phyloP scores from a whole-genome alignment of 192 early-diverging fungal species.

The Phycomyces nitens region DNA sequence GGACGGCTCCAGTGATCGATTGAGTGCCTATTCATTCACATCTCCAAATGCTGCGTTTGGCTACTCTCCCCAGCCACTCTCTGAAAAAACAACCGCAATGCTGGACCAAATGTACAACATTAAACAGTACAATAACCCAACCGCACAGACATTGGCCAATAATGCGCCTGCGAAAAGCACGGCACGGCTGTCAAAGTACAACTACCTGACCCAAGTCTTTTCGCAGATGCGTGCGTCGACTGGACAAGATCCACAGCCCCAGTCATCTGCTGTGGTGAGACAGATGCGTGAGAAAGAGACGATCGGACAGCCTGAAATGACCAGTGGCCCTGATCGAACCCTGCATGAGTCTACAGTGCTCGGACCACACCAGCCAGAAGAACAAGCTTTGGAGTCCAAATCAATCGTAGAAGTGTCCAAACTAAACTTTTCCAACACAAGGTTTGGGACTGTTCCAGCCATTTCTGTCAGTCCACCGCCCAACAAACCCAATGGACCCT shows the following conservation, averaged over 20 bases:
- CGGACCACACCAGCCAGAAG: neutral
- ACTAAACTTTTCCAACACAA: neutral
- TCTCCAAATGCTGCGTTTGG: slow-evolving; percentile 16
- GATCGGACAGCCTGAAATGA: no score
- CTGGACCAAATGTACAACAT: slow-evolving; percentile 22
- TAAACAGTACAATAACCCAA: slow-evolving; percentile 7
- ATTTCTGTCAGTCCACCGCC: slow-evolving; percentile 2
- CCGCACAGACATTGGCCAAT: neutral
- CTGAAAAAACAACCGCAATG: slow-evolving; percentile 22
- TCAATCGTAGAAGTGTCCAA: neutral
- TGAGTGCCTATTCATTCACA: slow-evolving; percentile 16
- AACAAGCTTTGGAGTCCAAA: neutral
- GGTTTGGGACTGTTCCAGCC: neutral
- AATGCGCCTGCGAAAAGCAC: slow-evolving; percentile 1
- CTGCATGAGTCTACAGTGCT: slow-evolving; percentile 8
- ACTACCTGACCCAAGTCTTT: slow-evolving; percentile 38
- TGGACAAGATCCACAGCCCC: neutral
- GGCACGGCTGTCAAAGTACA: slow-evolving; percentile 39
- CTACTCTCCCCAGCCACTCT: slow-evolving; percentile 8
- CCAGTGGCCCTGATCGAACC: neutral
- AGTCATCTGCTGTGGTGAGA: no score
- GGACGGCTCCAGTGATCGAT: neutral
- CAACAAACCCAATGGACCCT: neutral
- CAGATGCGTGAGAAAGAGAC: no score
- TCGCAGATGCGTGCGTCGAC: slow-evolving; percentile 33